Conservation (phyloP, 2,329 filamentous ascomycete species). For the Cladophialophora exuberans region DNA sequence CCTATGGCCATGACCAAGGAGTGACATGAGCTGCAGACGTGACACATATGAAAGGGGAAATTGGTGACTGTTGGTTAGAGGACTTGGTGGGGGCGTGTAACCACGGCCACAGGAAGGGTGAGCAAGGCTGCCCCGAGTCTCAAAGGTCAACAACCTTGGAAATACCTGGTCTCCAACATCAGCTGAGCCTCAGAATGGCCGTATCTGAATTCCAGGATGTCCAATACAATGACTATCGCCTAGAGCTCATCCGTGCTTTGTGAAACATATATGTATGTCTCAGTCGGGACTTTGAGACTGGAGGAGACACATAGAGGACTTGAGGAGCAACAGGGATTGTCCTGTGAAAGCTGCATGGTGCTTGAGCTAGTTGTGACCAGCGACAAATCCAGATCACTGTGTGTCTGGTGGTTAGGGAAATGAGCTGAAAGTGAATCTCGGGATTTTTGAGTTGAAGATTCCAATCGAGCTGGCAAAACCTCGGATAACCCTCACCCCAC, state of each 20-base stretch:
- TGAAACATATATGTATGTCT: conserved; percentile 5
- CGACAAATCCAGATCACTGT: too few species aligned
- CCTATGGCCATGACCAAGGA: not conserved
- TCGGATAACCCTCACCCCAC: not conserved
- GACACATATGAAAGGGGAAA: conserved; percentile 15
- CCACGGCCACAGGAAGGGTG: conserved; percentile 4
- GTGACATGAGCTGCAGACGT: conserved; percentile 1
- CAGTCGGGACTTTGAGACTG: not conserved
- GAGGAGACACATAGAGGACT: too few species aligned
- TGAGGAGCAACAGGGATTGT: too few species aligned
- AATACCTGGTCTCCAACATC: not conserved
- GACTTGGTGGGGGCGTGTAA: not conserved
- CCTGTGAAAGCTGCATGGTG: not conserved
- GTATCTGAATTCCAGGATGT: not conserved
- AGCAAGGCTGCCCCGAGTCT: conserved; percentile 14
- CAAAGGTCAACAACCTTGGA: not conserved
- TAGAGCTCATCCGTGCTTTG: not conserved
- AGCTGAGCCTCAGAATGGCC: not conserved
- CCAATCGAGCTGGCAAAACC: not conserved
- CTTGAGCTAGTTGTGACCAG: too few species aligned
- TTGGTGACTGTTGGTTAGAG: conserved; percentile 10
- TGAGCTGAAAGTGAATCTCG: too few species aligned
- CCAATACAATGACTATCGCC: not conserved
- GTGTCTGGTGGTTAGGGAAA: too few species aligned
- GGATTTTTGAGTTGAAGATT: not conserved